Conservation (phyloP, 495 filamentous ascomycete species). For the Echria macrotheca region DNA sequence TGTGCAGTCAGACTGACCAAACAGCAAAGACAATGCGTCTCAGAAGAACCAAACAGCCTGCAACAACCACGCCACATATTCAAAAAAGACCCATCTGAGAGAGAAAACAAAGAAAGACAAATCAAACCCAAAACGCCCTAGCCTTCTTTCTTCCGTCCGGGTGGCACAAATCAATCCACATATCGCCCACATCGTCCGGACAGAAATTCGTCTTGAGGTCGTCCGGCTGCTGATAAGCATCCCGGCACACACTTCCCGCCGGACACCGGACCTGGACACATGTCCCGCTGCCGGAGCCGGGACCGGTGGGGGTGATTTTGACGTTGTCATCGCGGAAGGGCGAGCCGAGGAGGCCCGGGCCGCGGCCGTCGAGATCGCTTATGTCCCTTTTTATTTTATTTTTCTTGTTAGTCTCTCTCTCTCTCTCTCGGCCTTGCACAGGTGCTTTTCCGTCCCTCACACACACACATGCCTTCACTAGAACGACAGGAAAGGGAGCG, state of each 20-base stretch:
- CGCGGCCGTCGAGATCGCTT: conserved; percentile 14
- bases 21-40: too few relatives aligned
- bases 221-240: conserved; percentile 10
- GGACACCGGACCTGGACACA: conserved; percentile 10
- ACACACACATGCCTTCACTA: too few relatives aligned
- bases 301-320: conserved; percentile 10
- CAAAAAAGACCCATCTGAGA: too few relatives aligned
- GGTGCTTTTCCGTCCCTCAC: too few relatives aligned
- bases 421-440: too few relatives aligned
- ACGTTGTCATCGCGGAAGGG: conserved; percentile 14
- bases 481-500: too few relatives aligned
- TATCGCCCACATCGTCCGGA: conserved; percentile 7
- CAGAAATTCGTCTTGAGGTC: conserved; percentile 7
- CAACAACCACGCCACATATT: too few relatives aligned
- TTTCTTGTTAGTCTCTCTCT: too few relatives aligned
- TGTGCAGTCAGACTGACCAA: too few relatives aligned
- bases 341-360: conserved; percentile 6
- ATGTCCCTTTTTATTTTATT: conserved; percentile 4
- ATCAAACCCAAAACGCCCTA: too few relatives aligned
- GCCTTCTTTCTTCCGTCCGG: conserved; percentile 1
- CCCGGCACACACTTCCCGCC: conserved; percentile 4
- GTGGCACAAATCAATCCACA: conserved; percentile 14
- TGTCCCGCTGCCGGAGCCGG: conserved; percentile 8
- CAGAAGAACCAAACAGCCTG: too few relatives aligned
- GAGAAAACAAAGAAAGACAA: too few relatives aligned